Conservation (phyloP, 2,329 filamentous ascomycete species). For the Colletotrichum coccodes region DNA sequence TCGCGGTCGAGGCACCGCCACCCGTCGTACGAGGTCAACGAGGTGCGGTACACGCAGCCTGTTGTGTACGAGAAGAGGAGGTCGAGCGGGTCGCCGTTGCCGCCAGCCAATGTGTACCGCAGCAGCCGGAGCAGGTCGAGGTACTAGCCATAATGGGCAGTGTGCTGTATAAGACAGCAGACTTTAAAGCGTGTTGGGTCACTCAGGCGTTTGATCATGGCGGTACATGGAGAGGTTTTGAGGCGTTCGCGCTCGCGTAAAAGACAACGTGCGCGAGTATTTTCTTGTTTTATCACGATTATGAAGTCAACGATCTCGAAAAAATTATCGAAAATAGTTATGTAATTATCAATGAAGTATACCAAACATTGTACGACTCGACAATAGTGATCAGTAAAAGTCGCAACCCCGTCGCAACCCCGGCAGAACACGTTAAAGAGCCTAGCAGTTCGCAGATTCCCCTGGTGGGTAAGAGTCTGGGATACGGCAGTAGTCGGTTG, state of each 20-base stretch:
- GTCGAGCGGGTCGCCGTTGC: slow-evolving; percentile 13
- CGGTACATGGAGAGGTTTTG: neutral
- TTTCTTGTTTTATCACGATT: neutral
- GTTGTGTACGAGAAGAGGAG: slow-evolving; percentile 27
- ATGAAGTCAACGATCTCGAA: neutral
- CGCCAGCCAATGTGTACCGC: slow-evolving; percentile 18
- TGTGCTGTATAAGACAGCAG: neutral
- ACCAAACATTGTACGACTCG: no score
- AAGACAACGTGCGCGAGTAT: neutral
- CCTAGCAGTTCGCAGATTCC: no score
- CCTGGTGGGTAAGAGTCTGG: no score
- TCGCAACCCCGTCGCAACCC: no score
- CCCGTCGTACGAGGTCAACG: slow-evolving; percentile 25
- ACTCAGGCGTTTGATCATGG: neutral
- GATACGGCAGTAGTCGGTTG: no score
- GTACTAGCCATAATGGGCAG: neutral
- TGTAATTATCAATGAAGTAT: neutral
- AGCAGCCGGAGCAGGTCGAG: slow-evolving; percentile 26
- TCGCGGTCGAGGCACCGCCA: slow-evolving; percentile 11
- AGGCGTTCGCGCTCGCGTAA: neutral
- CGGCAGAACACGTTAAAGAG: no score
- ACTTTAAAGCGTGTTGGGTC: neutral
- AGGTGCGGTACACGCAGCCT: slow-evolving; percentile 30
- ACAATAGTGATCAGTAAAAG: no score
- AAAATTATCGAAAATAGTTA: neutral